phyloP scores from a whole-genome alignment of 768 basidiomycete species.

The Mycena chlorophos region DNA sequence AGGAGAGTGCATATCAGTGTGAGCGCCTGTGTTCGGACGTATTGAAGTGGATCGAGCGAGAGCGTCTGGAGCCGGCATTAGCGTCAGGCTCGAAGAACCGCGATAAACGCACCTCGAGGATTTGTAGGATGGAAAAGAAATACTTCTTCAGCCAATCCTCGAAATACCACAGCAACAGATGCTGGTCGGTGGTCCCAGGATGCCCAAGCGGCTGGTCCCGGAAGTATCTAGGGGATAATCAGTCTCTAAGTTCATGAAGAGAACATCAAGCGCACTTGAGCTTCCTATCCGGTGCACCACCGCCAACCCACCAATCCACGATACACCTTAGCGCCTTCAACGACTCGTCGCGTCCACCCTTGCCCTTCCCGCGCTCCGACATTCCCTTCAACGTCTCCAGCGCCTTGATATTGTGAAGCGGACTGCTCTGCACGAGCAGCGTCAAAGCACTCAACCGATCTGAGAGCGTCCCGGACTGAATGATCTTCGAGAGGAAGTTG shows the following conservation, averaged over 20 bases:
- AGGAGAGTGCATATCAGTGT: constrained; percentile 78
- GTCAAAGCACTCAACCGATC: constrained; percentile 91
- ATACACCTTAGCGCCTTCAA: constrained; percentile 88
- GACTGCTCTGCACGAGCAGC: constrained; percentile 83
- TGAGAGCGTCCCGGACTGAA: constrained; percentile 85
- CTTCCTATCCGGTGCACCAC: constrained; percentile 85
- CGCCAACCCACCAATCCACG: constrained; percentile 97
- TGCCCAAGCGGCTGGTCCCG: constrained; percentile 81
- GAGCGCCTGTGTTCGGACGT: constrained; percentile 84
- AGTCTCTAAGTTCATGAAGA: not conserved
- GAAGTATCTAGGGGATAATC: constrained; percentile 66
- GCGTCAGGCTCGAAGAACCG: not conserved
- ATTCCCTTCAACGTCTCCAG: constrained; percentile 73
- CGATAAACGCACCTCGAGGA: constrained; percentile 68
- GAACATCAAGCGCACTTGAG: constrained; percentile 60
- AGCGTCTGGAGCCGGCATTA: constrained; percentile 50
- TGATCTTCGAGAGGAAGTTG: constrained; percentile 80
- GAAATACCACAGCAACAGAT: constrained; percentile 84
- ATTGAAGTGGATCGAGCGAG: constrained; percentile 81
- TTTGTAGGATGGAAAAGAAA: constrained; percentile 88
- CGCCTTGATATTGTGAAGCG: constrained; percentile 81
- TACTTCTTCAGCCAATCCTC: constrained; percentile 98
- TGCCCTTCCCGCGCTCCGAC: constrained; percentile 76
- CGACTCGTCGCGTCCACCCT: constrained; percentile 91
- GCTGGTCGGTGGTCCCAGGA: constrained; percentile 63